These are phyloP conservation scores for Russula ochroleuca DNA, from an alignment of 768 basidiomycete species.

Conservation along the genomic window DNA sequence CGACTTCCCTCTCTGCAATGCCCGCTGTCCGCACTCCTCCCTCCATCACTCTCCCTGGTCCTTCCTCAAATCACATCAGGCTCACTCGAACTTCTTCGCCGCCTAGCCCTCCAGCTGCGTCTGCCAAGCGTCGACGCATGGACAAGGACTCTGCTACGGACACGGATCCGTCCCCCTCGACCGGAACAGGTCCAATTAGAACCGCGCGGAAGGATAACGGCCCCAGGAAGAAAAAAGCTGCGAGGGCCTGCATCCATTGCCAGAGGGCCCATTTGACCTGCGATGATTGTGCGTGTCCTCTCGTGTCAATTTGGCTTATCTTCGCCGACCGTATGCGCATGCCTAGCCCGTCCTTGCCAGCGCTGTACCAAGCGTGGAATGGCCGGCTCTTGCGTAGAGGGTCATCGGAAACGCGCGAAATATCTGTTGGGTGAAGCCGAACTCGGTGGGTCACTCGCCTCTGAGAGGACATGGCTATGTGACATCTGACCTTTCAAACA, in stretches of 20 bases:
- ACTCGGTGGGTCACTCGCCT: conserved; percentile 53
- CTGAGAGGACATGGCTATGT: conserved; percentile 24
- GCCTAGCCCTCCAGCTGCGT: neutral
- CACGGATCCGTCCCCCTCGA: conserved; percentile 48
- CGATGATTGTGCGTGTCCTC: conserved; percentile 75
- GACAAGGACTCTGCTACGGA: conserved; percentile 54
- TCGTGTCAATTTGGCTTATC: conserved; percentile 6
- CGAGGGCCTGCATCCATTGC: conserved; percentile 90
- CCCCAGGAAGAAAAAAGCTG: conserved; percentile 93
- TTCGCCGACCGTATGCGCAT: conserved; percentile 19
- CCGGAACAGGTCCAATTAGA: conserved; percentile 44
- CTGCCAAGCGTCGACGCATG: conserved; percentile 42
- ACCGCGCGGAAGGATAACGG: conserved; percentile 53
- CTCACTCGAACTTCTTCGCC: neutral
- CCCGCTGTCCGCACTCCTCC: neutral
- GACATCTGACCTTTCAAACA: neutral
- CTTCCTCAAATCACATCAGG: neutral
- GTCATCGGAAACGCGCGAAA: conserved; percentile 96
- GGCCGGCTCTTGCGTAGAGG: conserved; percentile 84
- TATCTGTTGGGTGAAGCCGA: conserved; percentile 94
- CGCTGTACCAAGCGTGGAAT: conserved; percentile 94
- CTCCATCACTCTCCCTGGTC: neutral
- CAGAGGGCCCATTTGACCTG: conserved; percentile 99
- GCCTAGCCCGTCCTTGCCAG: conserved; percentile 87
- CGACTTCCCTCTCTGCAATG: conserved; percentile 18